These are phyloP conservation scores for Acacia melanoxylon DNA, from an alignment of 306 rosid species.

Conservation along the genomic window DNA sequence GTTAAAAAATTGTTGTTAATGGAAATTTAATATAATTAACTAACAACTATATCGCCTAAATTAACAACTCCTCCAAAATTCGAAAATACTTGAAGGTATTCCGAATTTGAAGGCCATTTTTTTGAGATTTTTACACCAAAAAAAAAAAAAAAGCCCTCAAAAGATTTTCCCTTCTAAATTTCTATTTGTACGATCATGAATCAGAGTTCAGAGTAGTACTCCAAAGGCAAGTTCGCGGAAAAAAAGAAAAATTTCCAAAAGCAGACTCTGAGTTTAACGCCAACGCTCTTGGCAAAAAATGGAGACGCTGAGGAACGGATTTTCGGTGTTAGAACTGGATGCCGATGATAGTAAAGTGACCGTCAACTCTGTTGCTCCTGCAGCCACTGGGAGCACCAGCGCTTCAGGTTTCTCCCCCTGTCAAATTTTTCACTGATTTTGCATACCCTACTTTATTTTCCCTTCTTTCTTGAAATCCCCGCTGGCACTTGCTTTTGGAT, in stretches of 20 bases:
- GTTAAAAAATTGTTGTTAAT: no score
- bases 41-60: no score
- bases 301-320: constrained; percentile 60
- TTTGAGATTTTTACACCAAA: no score
- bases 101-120: no score
- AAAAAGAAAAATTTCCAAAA: not conserved
- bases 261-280: not conserved
- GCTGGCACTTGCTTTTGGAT: constrained; percentile 8
- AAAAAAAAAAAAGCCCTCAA: no score
- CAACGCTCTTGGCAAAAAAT: constrained; percentile 9
- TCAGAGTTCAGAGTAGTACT: not conserved
- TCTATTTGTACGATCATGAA: not conserved
- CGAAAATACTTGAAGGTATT: no score
- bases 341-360: constrained; percentile 49
- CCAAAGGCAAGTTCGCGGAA: no score
- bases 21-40: no score
- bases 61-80: no score
- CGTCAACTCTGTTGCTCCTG: constrained; percentile 26
- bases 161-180: no score
- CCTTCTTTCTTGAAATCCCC: not conserved
- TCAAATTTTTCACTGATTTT: not conserved
- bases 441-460: not conserved
- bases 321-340: constrained; percentile 69
- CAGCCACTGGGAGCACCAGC: not conserved
- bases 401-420: not conserved